Conservation (phyloP, 371 early-diverging fungal genomes). For the Rhizopus stolonifer region DNA sequence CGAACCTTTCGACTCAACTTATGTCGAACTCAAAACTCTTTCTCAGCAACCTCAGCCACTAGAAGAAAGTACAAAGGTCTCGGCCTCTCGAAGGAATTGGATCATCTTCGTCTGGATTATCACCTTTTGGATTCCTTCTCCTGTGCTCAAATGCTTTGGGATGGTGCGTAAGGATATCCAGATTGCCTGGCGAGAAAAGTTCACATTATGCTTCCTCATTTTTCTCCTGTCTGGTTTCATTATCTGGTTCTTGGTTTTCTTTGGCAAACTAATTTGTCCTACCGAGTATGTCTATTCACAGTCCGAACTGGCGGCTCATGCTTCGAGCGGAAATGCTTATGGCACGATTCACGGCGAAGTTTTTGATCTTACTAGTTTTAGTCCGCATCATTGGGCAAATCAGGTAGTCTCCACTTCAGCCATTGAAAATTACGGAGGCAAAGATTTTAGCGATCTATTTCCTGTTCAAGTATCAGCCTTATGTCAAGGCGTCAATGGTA, state of each 20-base stretch:
- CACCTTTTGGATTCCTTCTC: slow-evolving; percentile 86
- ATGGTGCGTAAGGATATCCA: slow-evolving; percentile 79
- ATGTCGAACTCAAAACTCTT: neutral
- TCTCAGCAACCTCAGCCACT: neutral
- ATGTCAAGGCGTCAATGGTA: slow-evolving; percentile 35
- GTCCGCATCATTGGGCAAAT: slow-evolving; percentile 46
- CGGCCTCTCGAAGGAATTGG: slow-evolving; percentile 67
- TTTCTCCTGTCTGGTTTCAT: slow-evolving; percentile 72
- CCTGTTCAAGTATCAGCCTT: slow-evolving; percentile 68
- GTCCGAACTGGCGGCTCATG: slow-evolving; percentile 37
- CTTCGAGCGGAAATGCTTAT: slow-evolving; percentile 40
- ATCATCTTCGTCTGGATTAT: slow-evolving; percentile 75
- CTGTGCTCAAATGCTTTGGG: slow-evolving; percentile 63
- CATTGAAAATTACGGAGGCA: slow-evolving; percentile 63
- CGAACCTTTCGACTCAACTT: neutral
- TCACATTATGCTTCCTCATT: slow-evolving; percentile 85
- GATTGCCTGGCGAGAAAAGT: slow-evolving; percentile 95
- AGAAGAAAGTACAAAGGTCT: slow-evolving; percentile 22
- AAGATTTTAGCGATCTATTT: slow-evolving; percentile 64
- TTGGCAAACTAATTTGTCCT: slow-evolving; percentile 86
- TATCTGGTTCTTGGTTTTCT: slow-evolving; percentile 84
- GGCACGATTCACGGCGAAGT: slow-evolving; percentile 71
- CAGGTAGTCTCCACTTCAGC: slow-evolving; percentile 46
- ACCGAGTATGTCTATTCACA: slow-evolving; percentile 62
- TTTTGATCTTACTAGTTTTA: slow-evolving; percentile 64